Evolutionary conservation across 495 filamentous ascomycete species (phyloP).

Genomic region (Annulohypoxylon maeteangense): DNA sequence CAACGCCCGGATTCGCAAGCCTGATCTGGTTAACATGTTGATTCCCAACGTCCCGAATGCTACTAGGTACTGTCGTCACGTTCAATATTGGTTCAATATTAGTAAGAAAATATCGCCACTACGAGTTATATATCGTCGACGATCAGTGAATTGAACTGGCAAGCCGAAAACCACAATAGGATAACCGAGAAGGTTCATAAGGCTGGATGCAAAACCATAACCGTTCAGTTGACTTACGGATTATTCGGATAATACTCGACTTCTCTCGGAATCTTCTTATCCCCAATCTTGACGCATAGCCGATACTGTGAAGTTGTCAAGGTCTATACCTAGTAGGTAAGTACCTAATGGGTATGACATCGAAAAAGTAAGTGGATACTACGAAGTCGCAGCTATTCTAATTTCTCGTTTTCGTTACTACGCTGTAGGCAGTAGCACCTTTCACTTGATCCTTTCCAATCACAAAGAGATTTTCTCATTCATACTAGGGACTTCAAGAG

Average conservation of each 20-base stretch:
- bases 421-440: not conserved
- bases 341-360: not conserved
- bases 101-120: constrained; percentile 96
- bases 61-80: constrained; percentile 81
- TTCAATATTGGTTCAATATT: constrained; percentile 91
- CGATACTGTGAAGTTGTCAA: not conserved
- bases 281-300: not conserved
- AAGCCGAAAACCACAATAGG: constrained; percentile 92
- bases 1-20: constrained; percentile 79
- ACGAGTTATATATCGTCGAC: constrained; percentile 92
- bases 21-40: constrained; percentile 81
- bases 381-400: not conserved
- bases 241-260: not conserved
- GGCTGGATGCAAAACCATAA: constrained; percentile 83
- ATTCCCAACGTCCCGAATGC: constrained; percentile 92
- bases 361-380: not conserved
- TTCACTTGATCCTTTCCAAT: not conserved
- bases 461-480: not conserved
- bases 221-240: constrained; percentile 79
- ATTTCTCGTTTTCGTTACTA: not conserved
- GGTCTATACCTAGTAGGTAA: not conserved
- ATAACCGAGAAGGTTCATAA: constrained; percentile 84
- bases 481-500: not conserved
- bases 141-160: constrained; percentile 86
- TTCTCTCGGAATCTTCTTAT: not conserved